Conservation (phyloP, 2,329 filamentous ascomycete genomes). For the Alternaria angustiovoidea region DNA sequence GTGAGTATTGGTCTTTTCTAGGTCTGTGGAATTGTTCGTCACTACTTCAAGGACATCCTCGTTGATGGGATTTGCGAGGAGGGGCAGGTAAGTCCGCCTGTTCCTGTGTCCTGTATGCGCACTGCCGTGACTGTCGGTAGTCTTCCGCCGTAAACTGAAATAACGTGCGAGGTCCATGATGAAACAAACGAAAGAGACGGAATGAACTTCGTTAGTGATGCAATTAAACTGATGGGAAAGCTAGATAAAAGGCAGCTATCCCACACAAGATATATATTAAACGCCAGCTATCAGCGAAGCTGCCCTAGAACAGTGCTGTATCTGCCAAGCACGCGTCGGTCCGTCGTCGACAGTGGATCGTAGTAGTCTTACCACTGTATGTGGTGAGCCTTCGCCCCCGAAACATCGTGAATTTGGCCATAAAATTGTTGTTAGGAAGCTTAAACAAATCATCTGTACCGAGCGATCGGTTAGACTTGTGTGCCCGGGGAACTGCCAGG, state of each 20-base stretch:
- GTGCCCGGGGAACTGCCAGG: neutral
- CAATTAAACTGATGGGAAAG: neutral
- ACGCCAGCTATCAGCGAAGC: neutral
- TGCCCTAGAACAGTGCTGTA: neutral
- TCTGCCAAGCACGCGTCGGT: constrained; percentile 6
- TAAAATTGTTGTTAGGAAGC: neutral
- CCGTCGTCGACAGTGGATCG: neutral
- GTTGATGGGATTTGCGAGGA: constrained; percentile 32
- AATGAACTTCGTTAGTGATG: neutral
- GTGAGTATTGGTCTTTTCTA: constrained; percentile 21
- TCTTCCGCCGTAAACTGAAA: constrained; percentile 25
- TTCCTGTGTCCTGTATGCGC: neutral
- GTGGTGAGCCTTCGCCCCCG: constrained; percentile 6
- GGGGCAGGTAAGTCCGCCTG: constrained; percentile 20
- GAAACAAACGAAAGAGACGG: neutral
- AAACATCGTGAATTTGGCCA: neutral
- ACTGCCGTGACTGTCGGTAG: neutral
- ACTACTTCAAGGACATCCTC: constrained; percentile 27
- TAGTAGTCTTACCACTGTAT: neutral
- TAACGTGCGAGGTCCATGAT: constrained; percentile 31
- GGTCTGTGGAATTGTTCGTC: constrained; percentile 14
- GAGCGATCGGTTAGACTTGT: constrained; percentile 4
- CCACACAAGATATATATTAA: constrained; percentile 4
- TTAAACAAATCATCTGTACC: neutral
- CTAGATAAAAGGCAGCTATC: neutral